phyloP scores from a whole-genome alignment of 148 eudicot species.

The Selenicereus undatus region DNA sequence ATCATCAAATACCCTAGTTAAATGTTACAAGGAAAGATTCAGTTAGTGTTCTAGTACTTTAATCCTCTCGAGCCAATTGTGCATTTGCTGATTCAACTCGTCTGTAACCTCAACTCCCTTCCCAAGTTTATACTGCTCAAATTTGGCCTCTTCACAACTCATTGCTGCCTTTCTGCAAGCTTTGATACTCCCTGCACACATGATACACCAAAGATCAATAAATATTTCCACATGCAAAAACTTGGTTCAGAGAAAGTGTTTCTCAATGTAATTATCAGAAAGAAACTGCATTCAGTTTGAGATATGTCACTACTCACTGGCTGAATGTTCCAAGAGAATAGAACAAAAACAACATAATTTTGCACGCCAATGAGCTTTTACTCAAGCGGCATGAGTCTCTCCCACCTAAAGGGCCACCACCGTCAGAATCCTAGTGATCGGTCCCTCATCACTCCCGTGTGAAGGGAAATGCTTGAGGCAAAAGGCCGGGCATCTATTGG shows the following conservation, averaged over 20 bases:
- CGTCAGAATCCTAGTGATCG: no score
- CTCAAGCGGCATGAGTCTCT: no score
- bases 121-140: constrained; percentile 65
- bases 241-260: no score
- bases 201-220: neutral
- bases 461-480: no score
- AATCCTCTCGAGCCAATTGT: constrained; percentile 59
- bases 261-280: no score
- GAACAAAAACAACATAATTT: neutral
- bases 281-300: no score
- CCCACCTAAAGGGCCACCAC: no score
- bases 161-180: constrained; percentile 81
- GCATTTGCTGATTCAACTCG: constrained; percentile 58
- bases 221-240: neutral
- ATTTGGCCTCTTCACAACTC: constrained; percentile 77
- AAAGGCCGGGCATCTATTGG: no score
- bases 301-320: no score
- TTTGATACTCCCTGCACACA: constrained; percentile 60
- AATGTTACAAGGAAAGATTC: neutral
- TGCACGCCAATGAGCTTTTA: no score
- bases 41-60: constrained; percentile 49
- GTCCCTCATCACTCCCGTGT: no score
- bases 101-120: constrained; percentile 49
- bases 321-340: no score
- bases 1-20: neutral